Evolutionary conservation across 2,329 filamentous ascomycete species (phyloP).

Genomic region (Fusarium mexicanum): DNA sequence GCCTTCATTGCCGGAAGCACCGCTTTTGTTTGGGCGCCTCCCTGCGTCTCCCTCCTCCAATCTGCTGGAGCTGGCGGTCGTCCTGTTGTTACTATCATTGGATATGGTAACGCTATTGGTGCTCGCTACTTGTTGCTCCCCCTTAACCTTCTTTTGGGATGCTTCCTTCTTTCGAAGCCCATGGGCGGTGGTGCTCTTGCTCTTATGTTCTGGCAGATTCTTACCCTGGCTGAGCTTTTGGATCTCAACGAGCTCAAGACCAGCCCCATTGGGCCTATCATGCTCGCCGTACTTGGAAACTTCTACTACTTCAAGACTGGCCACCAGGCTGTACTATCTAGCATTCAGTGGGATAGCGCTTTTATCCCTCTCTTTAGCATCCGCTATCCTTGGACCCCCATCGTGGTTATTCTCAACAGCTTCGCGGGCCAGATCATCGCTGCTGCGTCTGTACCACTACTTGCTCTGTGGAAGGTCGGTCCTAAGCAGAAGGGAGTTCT

Average conservation of each 20-base stretch:
- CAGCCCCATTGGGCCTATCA: constrained; percentile 81
- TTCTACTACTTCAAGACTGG: constrained; percentile 99
- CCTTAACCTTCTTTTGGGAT: constrained; percentile 78
- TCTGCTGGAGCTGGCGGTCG: constrained; percentile 55
- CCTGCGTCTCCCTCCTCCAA: constrained; percentile 78
- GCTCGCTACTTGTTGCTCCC: constrained; percentile 88
- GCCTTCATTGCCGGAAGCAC: constrained; percentile 85
- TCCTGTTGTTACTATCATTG: constrained; percentile 79
- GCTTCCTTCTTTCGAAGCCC: constrained; percentile 87
- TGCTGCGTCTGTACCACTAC: constrained; percentile 79
- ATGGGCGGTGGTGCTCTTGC: constrained; percentile 90
- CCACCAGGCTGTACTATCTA: constrained; percentile 87
- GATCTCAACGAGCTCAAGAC: constrained; percentile 69
- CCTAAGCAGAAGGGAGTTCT: constrained; percentile 76
- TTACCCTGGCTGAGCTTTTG: constrained; percentile 76
- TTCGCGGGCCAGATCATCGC: constrained; percentile 90
- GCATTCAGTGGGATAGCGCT: constrained; percentile 95
- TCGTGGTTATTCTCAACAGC: constrained; percentile 85
- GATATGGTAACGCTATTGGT: constrained; percentile 93
- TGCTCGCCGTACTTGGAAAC: constrained; percentile 87
- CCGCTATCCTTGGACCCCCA: constrained; percentile 87
- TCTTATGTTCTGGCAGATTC: constrained; percentile 86
- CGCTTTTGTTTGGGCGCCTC: constrained; percentile 86
- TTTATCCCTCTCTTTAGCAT: constrained; percentile 89
- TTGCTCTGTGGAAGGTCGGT: constrained; percentile 89